Evolutionary conservation across 2,329 filamentous ascomycete species (phyloP), one percentile per base, ranked within the genome.

Genomic region (Plectosphaerella cucumerina): DNA sequence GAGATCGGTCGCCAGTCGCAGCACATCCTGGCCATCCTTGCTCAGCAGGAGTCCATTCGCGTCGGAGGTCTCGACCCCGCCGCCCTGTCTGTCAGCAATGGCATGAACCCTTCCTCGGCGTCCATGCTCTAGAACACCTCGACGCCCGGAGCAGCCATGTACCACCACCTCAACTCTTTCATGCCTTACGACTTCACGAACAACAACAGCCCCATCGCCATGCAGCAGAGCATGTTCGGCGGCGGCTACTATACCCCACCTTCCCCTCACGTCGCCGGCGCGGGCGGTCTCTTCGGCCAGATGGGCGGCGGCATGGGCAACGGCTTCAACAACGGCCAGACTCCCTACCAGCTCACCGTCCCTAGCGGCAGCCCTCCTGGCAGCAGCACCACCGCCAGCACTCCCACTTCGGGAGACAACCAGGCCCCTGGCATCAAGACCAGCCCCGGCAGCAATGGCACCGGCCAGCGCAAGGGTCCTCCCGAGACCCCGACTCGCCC

Each of bases 1-100:
- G 73, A 80, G 51, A 68, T 80, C 53, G 70, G 78, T 37, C 67
- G 72, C 41, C 77, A 81, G 54, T 73, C 67, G 17, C 70, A 70
- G 42, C 71, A 76, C 55, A 73, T 69, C 4, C 60, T 71, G 12
- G 65, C 69, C 26, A 75, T 79, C 72, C 73, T 78, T 69, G 66
- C 71, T 41, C 75, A 78, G 57, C 72, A 76, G 57, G 70, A 73
- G 17, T 65, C 71, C 5, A 59, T 76, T 37, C 64, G 70, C 10
- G 65, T 57, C 14, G 50, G 54, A 34, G 58, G 52, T 26, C 55
- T 50, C 50, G 56, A 52, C 34, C 39, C 42, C 11, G 33, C 68
- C 35, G 64, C 64, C 20, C 57, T 73, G 6, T 54, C 58, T 41
- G 60, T 62, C 22, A 61, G 67, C 14, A 49, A 70, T 34, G 66